Percentiles rank a stretch among this genome's conserved stretches.
phyloP scores from a whole-genome alignment of 345 rosid genomes.

The Rhizophora mangle region DNA sequence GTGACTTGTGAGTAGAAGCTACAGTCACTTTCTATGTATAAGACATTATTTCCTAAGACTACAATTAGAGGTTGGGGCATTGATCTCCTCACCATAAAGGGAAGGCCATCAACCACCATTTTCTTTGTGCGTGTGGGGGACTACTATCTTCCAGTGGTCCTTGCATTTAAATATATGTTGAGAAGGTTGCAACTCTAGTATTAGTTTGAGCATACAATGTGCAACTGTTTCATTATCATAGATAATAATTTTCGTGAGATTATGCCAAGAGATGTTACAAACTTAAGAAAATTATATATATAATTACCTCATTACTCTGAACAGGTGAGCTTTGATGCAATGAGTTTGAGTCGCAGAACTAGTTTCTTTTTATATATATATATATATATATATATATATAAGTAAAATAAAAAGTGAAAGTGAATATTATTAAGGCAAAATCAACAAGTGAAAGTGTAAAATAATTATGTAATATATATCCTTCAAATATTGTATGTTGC shows the following conservation, averaged over 20 bases:
- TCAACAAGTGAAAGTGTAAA: too few relatives aligned
- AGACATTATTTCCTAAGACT: not conserved
- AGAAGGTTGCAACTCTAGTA: not conserved
- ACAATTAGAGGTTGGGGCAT: slow-evolving; percentile 6
- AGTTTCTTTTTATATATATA: too few relatives aligned
- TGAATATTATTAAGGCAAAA: too few relatives aligned
- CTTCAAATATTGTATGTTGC: too few relatives aligned
- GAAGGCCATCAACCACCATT: slow-evolving; percentile 2
- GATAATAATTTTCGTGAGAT: not conserved
- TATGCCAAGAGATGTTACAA: not conserved
- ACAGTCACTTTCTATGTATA: slow-evolving; percentile 15
- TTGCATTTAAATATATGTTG: slow-evolving; percentile 16
- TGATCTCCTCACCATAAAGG: slow-evolving; percentile 18
- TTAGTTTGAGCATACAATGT: slow-evolving; percentile 4
- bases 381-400: too few relatives aligned
- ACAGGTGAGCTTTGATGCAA: too few relatives aligned
- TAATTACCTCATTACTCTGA: too few relatives aligned
- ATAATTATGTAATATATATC: too few relatives aligned
- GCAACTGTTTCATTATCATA: not conserved
- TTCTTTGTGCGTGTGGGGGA: slow-evolving; percentile 1
- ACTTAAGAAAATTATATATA: too few relatives aligned
- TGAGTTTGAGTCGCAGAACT: too few relatives aligned
- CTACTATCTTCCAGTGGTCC: slow-evolving; percentile 1
- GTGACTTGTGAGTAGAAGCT: not conserved
- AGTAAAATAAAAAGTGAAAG: too few relatives aligned